These are phyloP conservation scores for Magnolia changhungtana DNA, from an alignment of 164 flowering plant genomes.

Conservation along the genomic window DNA sequence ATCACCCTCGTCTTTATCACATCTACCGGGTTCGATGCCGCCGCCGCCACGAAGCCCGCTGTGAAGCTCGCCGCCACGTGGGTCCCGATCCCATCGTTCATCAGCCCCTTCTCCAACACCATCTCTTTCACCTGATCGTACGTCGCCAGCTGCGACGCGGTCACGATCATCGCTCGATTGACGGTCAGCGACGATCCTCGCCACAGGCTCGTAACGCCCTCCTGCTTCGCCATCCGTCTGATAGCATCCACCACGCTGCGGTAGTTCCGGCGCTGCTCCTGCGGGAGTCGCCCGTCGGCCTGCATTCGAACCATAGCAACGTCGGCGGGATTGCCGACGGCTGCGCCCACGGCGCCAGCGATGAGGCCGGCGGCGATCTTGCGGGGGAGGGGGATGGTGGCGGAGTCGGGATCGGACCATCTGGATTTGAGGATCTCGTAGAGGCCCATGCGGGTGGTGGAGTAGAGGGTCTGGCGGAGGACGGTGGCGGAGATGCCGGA, in stretches of 20 bases:
- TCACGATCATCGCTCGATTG: constrained; percentile 89
- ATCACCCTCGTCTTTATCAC: constrained; percentile 88
- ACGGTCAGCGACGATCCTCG: constrained; percentile 86
- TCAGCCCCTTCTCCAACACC: constrained; percentile 44
- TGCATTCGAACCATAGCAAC: constrained; percentile 98
- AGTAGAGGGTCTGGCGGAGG: constrained; percentile 80
- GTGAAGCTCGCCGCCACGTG: constrained; percentile 83
- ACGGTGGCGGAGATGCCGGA: constrained; percentile 90
- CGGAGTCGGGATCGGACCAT: constrained; percentile 63
- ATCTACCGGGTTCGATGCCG: constrained; percentile 81
- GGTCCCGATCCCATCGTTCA: constrained; percentile 79
- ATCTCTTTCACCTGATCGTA: constrained; percentile 85
- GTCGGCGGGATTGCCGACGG: constrained; percentile 90
- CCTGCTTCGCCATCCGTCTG: constrained; percentile 48
- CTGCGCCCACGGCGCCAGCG: constrained; percentile 82
- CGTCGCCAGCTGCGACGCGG: constrained; percentile 87
- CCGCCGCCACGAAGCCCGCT: constrained; percentile 91
- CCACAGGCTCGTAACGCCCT: constrained; percentile 76
- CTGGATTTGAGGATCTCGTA: constrained; percentile 68
- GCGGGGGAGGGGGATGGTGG: constrained; percentile 43
- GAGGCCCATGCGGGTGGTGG: constrained; percentile 90
- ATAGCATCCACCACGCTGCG: constrained; percentile 73
- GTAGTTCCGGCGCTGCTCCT: constrained; percentile 73
- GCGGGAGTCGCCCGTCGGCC: constrained; percentile 86
- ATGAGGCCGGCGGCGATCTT: constrained; percentile 65